These are phyloP conservation scores for Pleurotus djamor DNA, from an alignment of 768 basidiomycete genomes.

Conservation along the genomic window DNA sequence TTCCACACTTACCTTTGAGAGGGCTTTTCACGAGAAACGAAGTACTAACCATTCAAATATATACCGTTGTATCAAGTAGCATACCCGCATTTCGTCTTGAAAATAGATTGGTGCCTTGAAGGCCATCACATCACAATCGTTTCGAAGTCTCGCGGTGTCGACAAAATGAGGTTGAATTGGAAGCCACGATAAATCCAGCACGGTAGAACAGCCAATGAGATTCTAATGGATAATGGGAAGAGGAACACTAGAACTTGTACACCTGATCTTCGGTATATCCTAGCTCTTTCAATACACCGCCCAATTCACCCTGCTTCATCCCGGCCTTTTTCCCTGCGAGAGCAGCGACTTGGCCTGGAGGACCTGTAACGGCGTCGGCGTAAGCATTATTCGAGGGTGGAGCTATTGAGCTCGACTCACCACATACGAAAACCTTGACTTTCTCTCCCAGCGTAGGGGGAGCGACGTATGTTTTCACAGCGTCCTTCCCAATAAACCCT, in stretches of 20 bases:
- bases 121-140: background rate
- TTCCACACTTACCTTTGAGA: background rate
- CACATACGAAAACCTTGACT: conserved; percentile 85
- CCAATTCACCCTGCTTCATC: conserved; percentile 80
- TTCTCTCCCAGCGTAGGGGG: conserved; percentile 66
- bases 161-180: too few relatives aligned
- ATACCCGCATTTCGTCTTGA: background rate
- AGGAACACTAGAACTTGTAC: conserved; percentile 6
- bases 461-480: conserved; percentile 74
- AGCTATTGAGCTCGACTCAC: background rate
- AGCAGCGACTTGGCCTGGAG: conserved; percentile 86
- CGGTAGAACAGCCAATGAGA: background rate
- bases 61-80: background rate
- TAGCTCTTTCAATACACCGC: conserved; percentile 81
- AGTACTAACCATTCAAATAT: background rate
- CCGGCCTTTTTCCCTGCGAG: conserved; percentile 89
- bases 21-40: background rate
- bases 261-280: conserved; percentile 90
- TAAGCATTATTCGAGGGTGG: background rate
- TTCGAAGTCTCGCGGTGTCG: too few relatives aligned
- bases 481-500: conserved; percentile 73
- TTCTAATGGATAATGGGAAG: background rate
- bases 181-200: background rate
- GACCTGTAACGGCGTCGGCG: conserved; percentile 43
- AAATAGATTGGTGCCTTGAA: background rate